Base-by-base conservation (phyloP, 345 rosid genomes). In the Syzygium jambos region DNA sequence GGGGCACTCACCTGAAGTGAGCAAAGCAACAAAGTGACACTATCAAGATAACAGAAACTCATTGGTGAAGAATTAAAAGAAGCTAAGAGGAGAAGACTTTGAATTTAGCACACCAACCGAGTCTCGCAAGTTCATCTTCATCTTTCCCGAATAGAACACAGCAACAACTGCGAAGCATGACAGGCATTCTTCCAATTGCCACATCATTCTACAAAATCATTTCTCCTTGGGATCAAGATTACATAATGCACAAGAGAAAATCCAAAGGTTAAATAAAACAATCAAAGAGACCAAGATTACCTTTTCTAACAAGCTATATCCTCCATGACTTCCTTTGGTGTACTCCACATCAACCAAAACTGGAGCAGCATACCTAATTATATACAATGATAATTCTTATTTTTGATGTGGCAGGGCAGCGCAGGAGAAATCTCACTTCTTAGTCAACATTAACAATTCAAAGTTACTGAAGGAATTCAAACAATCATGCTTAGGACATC, bases 121-220 rank as follows among this genome's bases (percentile, higher is more conserved):
- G 92, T 91, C 93, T 95, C 52, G 96, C 94, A 92, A 97, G 99
- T 91, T 97, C 99, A 90, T 95, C 98, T 89, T 97, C 99, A 87
- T 96, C 96, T 92, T 94, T 97, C 78, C 98, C 95, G 87, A 90
- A 88, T 88, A 97, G 90, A 52, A 91, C 92, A 91, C 99, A 97
- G 88, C 96, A 88, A 87, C 95, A 87, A 91, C 99, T 95, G 85
- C 98, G 93, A 89, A 97, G 88, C 99, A 97, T 97, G 89, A 96
- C 91, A 82, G 99, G 99, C 96, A 97, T 93, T 90, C 93, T 96
- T 89, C 98, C 99, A 57, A 97, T 96, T 54, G 87, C 65, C 78
- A 96, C 92, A 84, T 93, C 89, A 78, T 92, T 89, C 99, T 97
- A 93, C 91, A 91, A 52, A 85, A 56, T 49, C 27, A n/a, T 17